Percentiles rank a stretch among this genome's conserved stretches.
These are phyloP conservation scores for Sordaria brevicollis DNA, from an alignment of 495 filamentous ascomycete species.

Conservation along the genomic window DNA sequence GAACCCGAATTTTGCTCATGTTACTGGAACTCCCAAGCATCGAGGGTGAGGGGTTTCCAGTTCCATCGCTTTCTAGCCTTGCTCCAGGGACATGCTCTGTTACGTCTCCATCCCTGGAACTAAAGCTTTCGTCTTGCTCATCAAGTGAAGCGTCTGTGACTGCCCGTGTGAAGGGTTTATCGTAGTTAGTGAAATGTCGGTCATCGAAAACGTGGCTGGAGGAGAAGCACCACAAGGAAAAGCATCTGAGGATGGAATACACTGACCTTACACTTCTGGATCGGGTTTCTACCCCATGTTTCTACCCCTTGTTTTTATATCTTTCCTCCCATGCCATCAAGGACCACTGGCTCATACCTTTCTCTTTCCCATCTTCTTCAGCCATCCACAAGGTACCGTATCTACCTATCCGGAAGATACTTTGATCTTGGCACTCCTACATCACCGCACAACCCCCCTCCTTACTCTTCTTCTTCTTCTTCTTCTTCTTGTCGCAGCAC, in stretches of 20 bases:
- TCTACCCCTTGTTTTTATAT: too few species aligned
- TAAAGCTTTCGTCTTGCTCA: neutral
- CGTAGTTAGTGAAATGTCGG: neutral
- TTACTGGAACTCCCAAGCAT: too few species aligned
- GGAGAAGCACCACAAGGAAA: too few species aligned
- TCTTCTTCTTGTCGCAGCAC: neutral
- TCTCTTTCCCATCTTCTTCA: neutral
- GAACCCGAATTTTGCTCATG: too few species aligned
- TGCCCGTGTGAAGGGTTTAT: neutral
- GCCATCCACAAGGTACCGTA: neutral
- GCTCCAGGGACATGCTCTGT: neutral
- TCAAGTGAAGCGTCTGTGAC: neutral
- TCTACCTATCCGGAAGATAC: too few species aligned
- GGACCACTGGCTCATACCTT: too few species aligned
- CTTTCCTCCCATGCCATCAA: too few species aligned
- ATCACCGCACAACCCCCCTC: neutral
- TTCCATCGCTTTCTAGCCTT: neutral
- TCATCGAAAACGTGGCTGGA: too few species aligned
- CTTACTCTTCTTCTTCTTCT: neutral
- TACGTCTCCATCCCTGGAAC: neutral
- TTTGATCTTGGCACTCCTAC: neutral
- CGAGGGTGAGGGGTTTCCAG: too few species aligned
- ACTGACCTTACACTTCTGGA: too few species aligned
- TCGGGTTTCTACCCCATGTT: too few species aligned
- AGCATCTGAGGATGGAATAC: too few species aligned